Conservation (phyloP, 2,329 filamentous ascomycete species). For the Fusarium gaditjirri region DNA sequence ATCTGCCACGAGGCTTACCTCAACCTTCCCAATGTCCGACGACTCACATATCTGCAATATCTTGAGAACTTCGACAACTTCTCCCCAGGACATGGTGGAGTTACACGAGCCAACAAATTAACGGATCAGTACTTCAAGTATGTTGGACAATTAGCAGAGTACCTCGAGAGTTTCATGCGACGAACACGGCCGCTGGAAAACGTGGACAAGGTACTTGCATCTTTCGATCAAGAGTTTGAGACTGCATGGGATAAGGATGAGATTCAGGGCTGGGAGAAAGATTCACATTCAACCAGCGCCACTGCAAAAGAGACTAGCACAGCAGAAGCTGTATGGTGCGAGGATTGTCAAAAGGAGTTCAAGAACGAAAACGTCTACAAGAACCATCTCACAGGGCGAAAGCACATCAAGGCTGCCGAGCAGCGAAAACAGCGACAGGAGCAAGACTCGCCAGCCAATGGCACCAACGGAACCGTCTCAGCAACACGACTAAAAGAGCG, state of each 20-base stretch:
- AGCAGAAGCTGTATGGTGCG: conserved; percentile 83
- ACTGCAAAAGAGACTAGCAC: conserved; percentile 46
- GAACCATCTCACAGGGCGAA: conserved; percentile 87
- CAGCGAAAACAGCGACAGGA: conserved; percentile 63
- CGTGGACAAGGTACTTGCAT: conserved; percentile 77
- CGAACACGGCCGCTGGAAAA: conserved; percentile 88
- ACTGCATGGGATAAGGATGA: conserved; percentile 83
- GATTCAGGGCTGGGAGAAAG: conserved; percentile 79
- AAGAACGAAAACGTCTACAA: conserved; percentile 96
- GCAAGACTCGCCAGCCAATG: conserved; percentile 50
- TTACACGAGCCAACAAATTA: conserved; percentile 85
- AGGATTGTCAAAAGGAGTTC: conserved; percentile 93
- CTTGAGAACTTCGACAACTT: conserved; percentile 93
- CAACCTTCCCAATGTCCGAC: conserved; percentile 87
- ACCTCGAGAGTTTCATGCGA: conserved; percentile 89
- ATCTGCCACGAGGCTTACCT: conserved; percentile 86
- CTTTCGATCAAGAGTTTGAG: conserved; percentile 86
- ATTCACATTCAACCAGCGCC: conserved; percentile 55
- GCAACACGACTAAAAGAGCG: conserved; percentile 81
- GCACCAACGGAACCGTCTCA: conserved; percentile 47
- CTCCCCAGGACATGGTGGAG: conserved; percentile 74
- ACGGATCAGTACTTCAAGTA: conserved; percentile 95
- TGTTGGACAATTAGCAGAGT: conserved; percentile 79
- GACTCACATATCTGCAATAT: conserved; percentile 91
- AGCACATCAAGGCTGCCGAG: conserved; percentile 87